These are phyloP conservation scores for Eucalyptus camaldulensis DNA, from an alignment of 345 rosid species.

Conservation along the genomic window DNA sequence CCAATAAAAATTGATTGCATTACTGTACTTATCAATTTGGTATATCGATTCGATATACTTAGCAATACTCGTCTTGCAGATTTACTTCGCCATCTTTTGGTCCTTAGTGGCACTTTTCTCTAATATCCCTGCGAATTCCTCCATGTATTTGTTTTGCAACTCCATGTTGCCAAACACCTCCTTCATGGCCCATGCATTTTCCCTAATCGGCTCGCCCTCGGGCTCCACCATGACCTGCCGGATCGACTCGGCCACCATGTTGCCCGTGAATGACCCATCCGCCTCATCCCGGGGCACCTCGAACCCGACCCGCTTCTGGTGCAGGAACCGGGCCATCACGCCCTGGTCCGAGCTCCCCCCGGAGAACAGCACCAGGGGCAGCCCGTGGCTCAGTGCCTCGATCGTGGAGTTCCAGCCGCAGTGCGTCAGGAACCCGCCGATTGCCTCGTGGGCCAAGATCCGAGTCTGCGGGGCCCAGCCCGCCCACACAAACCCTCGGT, in stretches of 20 bases:
- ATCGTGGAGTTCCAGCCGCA: not conserved
- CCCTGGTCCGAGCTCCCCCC: not conserved
- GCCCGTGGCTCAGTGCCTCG: conserved; percentile 1
- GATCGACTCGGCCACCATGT: not conserved
- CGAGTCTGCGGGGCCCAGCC: conserved; percentile 2
- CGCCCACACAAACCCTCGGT: not conserved
- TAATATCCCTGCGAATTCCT: not conserved
- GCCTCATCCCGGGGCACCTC: not conserved
- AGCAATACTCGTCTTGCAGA: not conserved
- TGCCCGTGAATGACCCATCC: conserved; percentile 1
- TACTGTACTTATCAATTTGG: not conserved
- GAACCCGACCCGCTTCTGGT: not conserved
- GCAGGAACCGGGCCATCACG: not conserved
- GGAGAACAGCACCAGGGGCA: not conserved
- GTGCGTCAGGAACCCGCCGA: conserved; percentile 14
- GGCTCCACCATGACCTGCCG: not conserved
- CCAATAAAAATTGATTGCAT: not conserved
- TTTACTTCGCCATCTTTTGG: not conserved
- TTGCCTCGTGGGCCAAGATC: not conserved
- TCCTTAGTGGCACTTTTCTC: not conserved
- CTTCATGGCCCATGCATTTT: conserved; percentile 1
- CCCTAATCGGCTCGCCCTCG: not conserved
- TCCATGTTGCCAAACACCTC: not conserved
- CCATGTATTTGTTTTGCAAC: not conserved
- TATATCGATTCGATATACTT: too few relatives aligned